Evolutionary conservation across 805 yeast genomes (phyloP), one percentile per base, ranked within the genome.

Genomic region (Lachancea lanzarotensis): DNA sequence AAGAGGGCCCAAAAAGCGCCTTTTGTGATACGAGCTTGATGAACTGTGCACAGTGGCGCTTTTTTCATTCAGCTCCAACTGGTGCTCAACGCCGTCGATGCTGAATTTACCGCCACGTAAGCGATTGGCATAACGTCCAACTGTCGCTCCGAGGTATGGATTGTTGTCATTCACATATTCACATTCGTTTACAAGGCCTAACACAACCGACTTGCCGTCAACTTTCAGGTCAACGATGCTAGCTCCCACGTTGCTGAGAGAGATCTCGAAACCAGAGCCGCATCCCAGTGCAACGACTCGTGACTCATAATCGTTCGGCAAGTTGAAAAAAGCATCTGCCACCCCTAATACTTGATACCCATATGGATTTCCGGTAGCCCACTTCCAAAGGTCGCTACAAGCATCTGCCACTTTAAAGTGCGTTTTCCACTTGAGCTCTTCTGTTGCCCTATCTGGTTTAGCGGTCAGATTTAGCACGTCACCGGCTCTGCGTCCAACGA

Each of bases 401-500:
- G 91, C 86, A 17, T 74, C 72, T 27, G 75, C 79, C 42, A 85
- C 70, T 10, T 76, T 55, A 17, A 74, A 61, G 51, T 74, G 62
- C 2, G 86, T 79, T 40, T 65, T 53, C 93, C 95, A 84, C 30
- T 72, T 57, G 47, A 85, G 71, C 66, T 85, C 93, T 2, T 52
- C 42, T 50, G 76, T 74, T 15, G 95, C 93, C 43, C 88, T 71
- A 10, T 71, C 66, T 12, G 88, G 80, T 56, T 78, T 74, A 8
- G 93, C 88, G 3, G 91, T 81, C 57, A 86, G 74, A 55, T 84
- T 71, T 35, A 83, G 70, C 17, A 84, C 95, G 61, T 85, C 95
- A 29, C 95, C 93, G 13, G 70, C 79, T 47, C 93, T 74, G 61
- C 89, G 76, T 4, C 75, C 79, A 31, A 70, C 76, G n/a, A 84